Base-by-base conservation (phyloP, 352 stramenopile genomes). In the Discostella stelligera region DNA sequence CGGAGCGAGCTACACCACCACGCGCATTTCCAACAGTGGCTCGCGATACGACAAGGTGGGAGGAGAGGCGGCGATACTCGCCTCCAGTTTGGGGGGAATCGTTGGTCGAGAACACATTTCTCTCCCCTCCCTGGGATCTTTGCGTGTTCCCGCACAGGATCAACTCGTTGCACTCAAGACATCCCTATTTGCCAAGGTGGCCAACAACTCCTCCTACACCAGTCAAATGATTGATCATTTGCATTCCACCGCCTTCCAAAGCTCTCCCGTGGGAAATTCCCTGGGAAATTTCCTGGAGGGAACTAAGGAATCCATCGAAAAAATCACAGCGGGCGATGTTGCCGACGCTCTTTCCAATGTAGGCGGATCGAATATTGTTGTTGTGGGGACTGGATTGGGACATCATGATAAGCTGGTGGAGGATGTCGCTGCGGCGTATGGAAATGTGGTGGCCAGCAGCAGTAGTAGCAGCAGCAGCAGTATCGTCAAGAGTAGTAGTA, bases 211-310 rank as follows among this genome's bases (percentile, higher is more conserved):
- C 87, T 94, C 97, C 79, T 94, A 98, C 67, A 83, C 89, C 44
- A 95, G 98, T 84, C 94, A 98, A 69, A 95, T 98, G 64, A 97
- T 99, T 58, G 98, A 99, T 91, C 93, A 98, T 58, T 91, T 99
- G 62, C 97, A 99, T 89, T 95, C 98, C 72, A 99, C 97, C 6
- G 97, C 97, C 48, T 99, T 96, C 87, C 95, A 98, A 61, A 67
- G 20, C 20, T 41, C 27, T 13, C 27, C 61, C 13, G 8, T 25
- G 80, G 97, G 95, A 77, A 98, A 96, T 84, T 96, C 96, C 39
- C 92, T 99, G 16, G 98, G 97, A 66, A 94, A 96, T 78, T 99
- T 97, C 59, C 99, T 99, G 81, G 90, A 99, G 32, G 98, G 98
- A 27, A 95, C 96, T 2, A 95, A 96, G 56, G 94, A 98, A 66